Evolutionary conservation across 179 eudicot species (phyloP), one percentile per base, ranked within the genome.

Genomic region (Pouteria campechiana): DNA sequence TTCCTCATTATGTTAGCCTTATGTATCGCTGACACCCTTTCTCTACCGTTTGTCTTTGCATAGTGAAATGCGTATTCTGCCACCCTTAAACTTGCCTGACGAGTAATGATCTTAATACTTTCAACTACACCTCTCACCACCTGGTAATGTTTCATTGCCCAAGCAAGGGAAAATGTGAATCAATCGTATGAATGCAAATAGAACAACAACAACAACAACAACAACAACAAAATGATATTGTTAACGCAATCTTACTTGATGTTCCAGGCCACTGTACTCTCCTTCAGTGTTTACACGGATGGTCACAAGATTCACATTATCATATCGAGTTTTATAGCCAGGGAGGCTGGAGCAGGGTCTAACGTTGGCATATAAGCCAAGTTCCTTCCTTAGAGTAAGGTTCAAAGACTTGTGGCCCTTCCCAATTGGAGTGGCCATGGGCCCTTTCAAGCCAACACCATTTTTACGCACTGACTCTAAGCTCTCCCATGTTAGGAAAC

Each of bases 1-100:
- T 67, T 63, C 64, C 67, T 69, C 78, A 72, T 72, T 57, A 72
- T 72, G 41, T 72, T 72, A 40, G 78, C 78, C 63, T 72, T 72
- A 41, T 72, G 78, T 18, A 72, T 67, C 1, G 78, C 78, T 34
- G 78, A 72, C 22, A 72, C 78, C 51, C 70, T 59, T 48, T 59
- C 44, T 52, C 78, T 67, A 58, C 78, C 74, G 48, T 63, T 49
- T 24, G 60, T 42, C 61, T 64, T 72, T 31, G 78, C 78, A 63
- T 72, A 72, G 61, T 67, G 67, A 32, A 72, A 72, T 17, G 78
- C 78, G 22, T 72, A 68, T 50, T 72, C 78, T 2, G 78, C 78
- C 47, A 72, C 78, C 43, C 78, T 48, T 32, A 63, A 49, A 72
- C 78, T 72, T 7, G 78, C 78, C 32, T 63, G 70, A 18, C 78